These are phyloP conservation scores for Penicillium robsamsonii DNA, from an alignment of 495 filamentous ascomycete species.

Conservation along the genomic window DNA sequence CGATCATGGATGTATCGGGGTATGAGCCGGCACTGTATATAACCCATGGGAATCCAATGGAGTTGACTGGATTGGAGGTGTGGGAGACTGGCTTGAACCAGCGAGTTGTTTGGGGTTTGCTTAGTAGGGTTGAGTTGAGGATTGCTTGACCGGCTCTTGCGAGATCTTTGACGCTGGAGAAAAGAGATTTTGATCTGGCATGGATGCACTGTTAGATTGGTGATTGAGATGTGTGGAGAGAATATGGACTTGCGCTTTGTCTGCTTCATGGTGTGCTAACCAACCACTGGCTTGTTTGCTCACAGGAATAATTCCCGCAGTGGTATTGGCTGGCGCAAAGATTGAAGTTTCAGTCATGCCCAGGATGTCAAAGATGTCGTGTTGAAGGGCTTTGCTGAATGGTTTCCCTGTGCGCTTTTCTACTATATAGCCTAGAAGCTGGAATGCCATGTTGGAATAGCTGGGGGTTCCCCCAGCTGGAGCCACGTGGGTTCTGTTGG, in stretches of 20 bases:
- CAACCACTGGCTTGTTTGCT: slow-evolving; percentile 10
- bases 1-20: slow-evolving; percentile 34
- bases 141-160: slow-evolving; percentile 45
- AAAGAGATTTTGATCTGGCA: slow-evolving; percentile 13
- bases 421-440: slow-evolving; percentile 53
- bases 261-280: no score
- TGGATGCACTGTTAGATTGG: no score
- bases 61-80: slow-evolving; percentile 47
- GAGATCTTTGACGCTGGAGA: slow-evolving; percentile 30
- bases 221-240: no score
- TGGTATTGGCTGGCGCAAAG: no score
- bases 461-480: slow-evolving; percentile 30
- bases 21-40: slow-evolving; percentile 28
- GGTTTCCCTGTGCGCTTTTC: slow-evolving; percentile 34
- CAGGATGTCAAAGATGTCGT: no score
- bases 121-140: slow-evolving; percentile 45
- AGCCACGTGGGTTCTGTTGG: no score
- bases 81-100: slow-evolving; percentile 50
- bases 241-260: no score
- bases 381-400: no score
- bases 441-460: slow-evolving; percentile 58
- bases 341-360: no score
- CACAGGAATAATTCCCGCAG: neutral
- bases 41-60: slow-evolving; percentile 43
- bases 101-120: slow-evolving; percentile 35